A percentile compares a stretch with the other conserved stretches of the same genome.
phyloP scores from a whole-genome alignment of 371 early-diverging fungal species.

The Chytridium lagenaria region DNA sequence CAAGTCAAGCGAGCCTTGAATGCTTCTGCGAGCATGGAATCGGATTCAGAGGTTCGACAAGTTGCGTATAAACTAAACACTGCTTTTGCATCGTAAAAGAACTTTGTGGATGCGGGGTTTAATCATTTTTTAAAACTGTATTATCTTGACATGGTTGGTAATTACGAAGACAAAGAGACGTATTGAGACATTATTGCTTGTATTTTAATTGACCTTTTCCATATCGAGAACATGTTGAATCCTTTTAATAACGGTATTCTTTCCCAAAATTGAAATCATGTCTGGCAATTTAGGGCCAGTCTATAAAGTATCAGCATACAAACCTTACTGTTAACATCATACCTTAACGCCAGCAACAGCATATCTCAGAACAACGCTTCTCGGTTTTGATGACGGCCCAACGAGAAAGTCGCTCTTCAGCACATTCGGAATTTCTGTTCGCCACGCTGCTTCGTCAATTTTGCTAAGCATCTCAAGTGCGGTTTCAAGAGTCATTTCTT shows the following conservation, averaged over 20 bases:
- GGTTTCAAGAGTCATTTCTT: too few relatives aligned
- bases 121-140: background rate
- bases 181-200: too few relatives aligned
- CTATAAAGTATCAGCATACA: slow-evolving; percentile 12
- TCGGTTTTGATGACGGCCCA: background rate
- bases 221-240: background rate
- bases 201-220: too few relatives aligned
- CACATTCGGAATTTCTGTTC: background rate
- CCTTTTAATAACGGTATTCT: slow-evolving; percentile 48
- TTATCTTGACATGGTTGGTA: too few relatives aligned
- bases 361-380: slow-evolving; percentile 60
- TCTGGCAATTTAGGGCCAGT: slow-evolving; percentile 69
- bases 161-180: too few relatives aligned
- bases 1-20: background rate
- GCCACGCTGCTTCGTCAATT: background rate
- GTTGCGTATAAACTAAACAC: background rate
- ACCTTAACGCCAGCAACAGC: slow-evolving; percentile 66
- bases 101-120: background rate
- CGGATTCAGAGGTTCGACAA: background rate
- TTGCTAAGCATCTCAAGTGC: background rate
- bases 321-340: too few relatives aligned
- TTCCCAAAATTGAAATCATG: slow-evolving; percentile 62
- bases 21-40: background rate
- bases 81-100: background rate
- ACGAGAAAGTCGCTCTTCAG: background rate